Evolutionary conservation across 1,284 basidiomycete genomes (phyloP).

Genomic region (Xerocomus nothofagi): DNA sequence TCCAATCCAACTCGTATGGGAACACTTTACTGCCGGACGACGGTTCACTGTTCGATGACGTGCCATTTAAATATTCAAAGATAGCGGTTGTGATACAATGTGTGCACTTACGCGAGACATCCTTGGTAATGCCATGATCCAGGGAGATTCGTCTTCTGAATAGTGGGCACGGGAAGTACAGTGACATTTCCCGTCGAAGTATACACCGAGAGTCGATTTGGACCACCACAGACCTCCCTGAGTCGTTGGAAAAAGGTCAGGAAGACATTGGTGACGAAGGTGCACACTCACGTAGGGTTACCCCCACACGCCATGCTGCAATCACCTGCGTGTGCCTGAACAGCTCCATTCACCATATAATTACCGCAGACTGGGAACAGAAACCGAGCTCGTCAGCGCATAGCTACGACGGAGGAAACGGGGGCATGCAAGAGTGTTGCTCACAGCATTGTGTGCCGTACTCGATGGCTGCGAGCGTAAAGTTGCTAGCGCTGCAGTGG

Average conservation of each 20-base stretch:
- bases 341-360: conserved; percentile 57
- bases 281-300: conserved; percentile 51
- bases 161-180: conserved; percentile 56
- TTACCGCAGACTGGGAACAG: conserved; percentile 58
- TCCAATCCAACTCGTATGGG: conserved; percentile 58
- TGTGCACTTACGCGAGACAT: conserved; percentile 56
- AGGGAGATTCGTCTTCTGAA: conserved; percentile 56
- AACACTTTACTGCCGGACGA: conserved; percentile 44
- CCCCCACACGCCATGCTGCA: conserved; percentile 72
- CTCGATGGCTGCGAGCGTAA: conserved; percentile 47
- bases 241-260: not conserved
- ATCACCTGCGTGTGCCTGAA: conserved; percentile 43
- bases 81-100: not conserved
- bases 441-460: conserved; percentile 59
- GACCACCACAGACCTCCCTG: conserved; percentile 70
- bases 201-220: conserved; percentile 70
- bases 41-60: conserved; percentile 33
- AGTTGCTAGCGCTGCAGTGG: conserved; percentile 43
- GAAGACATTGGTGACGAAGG: not conserved
- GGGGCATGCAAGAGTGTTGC: conserved; percentile 22
- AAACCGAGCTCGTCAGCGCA: conserved; percentile 4
- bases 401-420: not conserved
- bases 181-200: conserved; percentile 51
- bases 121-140: conserved; percentile 64
- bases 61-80: not conserved